A percentile compares a stretch with the other conserved stretches of the same genome.
phyloP scores from a whole-genome alignment of 2,329 filamentous ascomycete genomes.

The Ceratocystis destructans region DNA sequence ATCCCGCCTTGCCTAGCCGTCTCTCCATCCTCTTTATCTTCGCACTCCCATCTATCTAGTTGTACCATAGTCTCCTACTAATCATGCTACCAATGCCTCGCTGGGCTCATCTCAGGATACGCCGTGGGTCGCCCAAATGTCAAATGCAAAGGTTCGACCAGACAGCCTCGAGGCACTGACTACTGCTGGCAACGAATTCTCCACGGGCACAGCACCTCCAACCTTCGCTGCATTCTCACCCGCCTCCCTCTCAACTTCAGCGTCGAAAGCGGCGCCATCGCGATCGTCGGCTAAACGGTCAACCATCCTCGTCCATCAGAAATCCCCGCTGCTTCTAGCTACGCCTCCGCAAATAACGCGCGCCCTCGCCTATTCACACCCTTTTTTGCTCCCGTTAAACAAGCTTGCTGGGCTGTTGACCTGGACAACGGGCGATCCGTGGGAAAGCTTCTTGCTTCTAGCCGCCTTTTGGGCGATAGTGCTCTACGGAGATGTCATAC shows the following conservation, averaged over 20 bases:
- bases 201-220: conserved; percentile 38
- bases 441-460: conserved; percentile 90
- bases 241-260: conserved; percentile 50
- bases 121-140: conserved; percentile 21
- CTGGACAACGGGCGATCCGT: conserved; percentile 87
- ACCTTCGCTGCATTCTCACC: conserved; percentile 88
- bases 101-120: conserved; percentile 15
- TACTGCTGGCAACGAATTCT: conserved; percentile 10
- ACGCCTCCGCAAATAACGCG: conserved; percentile 91
- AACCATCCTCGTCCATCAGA: conserved; percentile 91
- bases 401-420: conserved; percentile 71
- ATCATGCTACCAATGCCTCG: background rate
- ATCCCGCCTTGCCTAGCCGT: background rate
- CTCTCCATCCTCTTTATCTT: background rate
- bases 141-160: conserved; percentile 19
- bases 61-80: background rate
- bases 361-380: conserved; percentile 88
- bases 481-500: conserved; percentile 73
- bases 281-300: conserved; percentile 53
- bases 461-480: conserved; percentile 73
- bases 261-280: conserved; percentile 37
- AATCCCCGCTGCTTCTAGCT: conserved; percentile 80
- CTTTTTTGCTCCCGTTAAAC: conserved; percentile 81
- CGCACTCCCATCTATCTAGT: background rate
- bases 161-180: conserved; percentile 16